Percentiles rank a stretch among this genome's conserved stretches.
These are phyloP conservation scores for Centella asiatica DNA, from an alignment of 129 eudicot genomes.

Conservation along the genomic window DNA sequence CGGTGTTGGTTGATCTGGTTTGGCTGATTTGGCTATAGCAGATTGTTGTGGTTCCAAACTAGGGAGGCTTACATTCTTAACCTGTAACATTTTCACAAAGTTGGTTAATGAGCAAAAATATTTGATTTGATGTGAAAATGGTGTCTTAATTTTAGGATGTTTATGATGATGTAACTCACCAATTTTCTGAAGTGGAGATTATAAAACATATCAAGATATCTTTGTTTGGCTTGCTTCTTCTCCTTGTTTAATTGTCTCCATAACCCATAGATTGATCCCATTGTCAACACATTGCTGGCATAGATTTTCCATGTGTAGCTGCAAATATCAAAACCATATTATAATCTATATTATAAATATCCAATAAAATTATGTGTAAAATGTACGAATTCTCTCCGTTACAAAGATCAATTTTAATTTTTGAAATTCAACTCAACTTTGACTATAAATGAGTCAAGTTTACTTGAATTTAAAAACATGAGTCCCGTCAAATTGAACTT, in stretches of 20 bases:
- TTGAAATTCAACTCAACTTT: too few relatives aligned
- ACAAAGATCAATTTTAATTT: too few relatives aligned
- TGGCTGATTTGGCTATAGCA: not conserved
- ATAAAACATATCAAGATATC: constrained; percentile 65
- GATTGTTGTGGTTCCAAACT: constrained; percentile 12
- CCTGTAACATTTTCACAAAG: constrained; percentile 18
- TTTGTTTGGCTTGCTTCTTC: constrained; percentile 69
- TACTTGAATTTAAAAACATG: too few relatives aligned
- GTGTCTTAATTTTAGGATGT: not conserved
- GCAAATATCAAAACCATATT: constrained; percentile 17
- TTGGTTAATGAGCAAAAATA: not conserved
- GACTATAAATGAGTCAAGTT: too few relatives aligned
- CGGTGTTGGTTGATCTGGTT: constrained; percentile 7
- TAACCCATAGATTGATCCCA: constrained; percentile 70
- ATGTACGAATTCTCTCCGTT: too few relatives aligned
- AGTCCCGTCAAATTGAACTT: too few relatives aligned
- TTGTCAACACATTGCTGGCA: constrained; percentile 74
- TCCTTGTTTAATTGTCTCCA: constrained; percentile 77
- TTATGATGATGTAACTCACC: constrained; percentile 32
- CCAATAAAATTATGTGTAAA: not conserved
- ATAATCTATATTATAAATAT: not conserved
- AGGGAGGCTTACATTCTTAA: constrained; percentile 27
- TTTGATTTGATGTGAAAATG: not conserved
- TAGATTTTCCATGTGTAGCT: constrained; percentile 98
- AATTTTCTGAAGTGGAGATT: constrained; percentile 58